Base-by-base conservation (phyloP, 2,329 filamentous ascomycete genomes). In the Pseudogymnoascus sp. region DNA sequence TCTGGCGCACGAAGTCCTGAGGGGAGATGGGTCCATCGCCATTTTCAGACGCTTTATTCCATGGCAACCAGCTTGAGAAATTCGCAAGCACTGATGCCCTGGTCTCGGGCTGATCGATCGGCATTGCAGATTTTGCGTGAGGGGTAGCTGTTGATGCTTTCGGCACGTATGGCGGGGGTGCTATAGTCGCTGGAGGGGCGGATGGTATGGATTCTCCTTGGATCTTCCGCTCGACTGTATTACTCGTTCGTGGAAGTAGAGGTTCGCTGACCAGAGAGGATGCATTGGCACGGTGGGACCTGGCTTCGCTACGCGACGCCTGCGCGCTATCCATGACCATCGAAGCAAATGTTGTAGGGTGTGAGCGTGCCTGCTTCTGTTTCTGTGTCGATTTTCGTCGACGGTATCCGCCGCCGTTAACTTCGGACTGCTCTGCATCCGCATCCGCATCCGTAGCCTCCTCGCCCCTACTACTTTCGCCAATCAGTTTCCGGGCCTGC, bases 221-320 rank as follows among this genome's bases (percentile, higher is more conserved):
- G 27, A 55, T 55, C 13, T 55, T 55, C 27, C 44, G 27, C 44
- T 55, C 44, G n/a, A 55, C 8, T 2, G 71, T 70, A 5, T 74
- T 79, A 0, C 82, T 85, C 1, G 81, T 84, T 66, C 83, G 80
- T 1, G 84, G 83, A 15, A 78, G 70, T n/a, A 83, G 82, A 3
- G 80, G 84, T 60, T 82, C 78, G 66, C 84, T 79, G 5, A 84
- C 72, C 9, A 87, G 74, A 15, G 76, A 76, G 1, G 74, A 73
- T 5, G 76, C 72, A 1, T 77, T 75, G 2, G 67, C 68, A 13
- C 74, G 71, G 1, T 74, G 75, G 5, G 72, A 70, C 3, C 68
- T 61, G n/a, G 71, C 65, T 58, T 71, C 72, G 48, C 76, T 70
- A 36, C 67, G 69, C 17, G 64, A 66, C 17, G 64, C 62, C 62